Evolutionary conservation across 768 basidiomycete species (phyloP).

Genomic region (Suillus spraguei): DNA sequence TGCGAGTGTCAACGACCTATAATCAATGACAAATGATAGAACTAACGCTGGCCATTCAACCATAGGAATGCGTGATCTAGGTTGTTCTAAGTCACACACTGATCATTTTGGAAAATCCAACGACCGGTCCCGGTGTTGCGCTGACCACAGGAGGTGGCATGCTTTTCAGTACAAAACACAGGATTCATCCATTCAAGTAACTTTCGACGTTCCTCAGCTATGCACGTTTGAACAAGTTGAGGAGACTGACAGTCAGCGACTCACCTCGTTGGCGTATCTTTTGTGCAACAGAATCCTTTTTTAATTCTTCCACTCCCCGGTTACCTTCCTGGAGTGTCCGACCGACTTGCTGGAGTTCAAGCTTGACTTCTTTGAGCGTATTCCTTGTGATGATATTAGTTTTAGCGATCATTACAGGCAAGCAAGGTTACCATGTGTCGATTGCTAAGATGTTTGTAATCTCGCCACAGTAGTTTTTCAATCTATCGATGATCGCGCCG

Average conservation of each 20-base stretch:
- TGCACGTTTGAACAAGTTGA: neutral
- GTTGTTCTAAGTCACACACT: neutral
- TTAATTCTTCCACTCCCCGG: neutral
- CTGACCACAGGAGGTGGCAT: neutral
- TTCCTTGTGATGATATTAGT: neutral
- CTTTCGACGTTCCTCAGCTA: neutral
- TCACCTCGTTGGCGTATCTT: neutral
- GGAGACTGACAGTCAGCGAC: neutral
- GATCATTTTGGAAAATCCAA: neutral
- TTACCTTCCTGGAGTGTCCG: neutral
- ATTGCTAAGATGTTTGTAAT: neutral
- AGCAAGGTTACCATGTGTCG: neutral
- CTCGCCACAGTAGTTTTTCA: neutral
- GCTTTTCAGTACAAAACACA: neutral
- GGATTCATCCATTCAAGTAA: neutral
- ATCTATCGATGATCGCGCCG: neutral
- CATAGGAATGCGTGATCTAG: neutral
- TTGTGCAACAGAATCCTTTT: neutral
- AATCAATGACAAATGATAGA: neutral
- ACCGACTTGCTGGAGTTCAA: neutral
- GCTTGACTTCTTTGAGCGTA: neutral
- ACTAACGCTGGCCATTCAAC: slow-evolving; percentile 3
- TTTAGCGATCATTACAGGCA: neutral
- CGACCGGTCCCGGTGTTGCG: neutral
- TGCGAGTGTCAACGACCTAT: neutral